Conservation (phyloP, 129 eudicot genomes). For the Artemisia argyi region DNA sequence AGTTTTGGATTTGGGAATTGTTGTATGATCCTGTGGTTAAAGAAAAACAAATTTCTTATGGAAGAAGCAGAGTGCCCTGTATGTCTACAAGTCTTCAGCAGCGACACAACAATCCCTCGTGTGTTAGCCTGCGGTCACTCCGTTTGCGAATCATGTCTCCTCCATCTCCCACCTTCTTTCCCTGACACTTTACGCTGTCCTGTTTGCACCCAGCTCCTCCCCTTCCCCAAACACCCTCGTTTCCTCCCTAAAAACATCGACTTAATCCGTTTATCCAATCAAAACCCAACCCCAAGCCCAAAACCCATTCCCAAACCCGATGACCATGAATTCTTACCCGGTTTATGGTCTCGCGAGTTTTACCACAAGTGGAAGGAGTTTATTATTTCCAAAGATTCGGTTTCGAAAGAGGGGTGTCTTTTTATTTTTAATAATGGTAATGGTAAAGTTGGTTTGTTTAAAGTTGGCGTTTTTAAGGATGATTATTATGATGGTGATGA, state of each 20-base stretch:
- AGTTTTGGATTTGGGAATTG: too few species aligned
- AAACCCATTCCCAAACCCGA: slow-evolving; percentile 16
- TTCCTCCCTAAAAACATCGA: slow-evolving; percentile 90
- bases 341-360: slow-evolving; percentile 58
- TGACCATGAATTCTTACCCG: slow-evolving; percentile 22
- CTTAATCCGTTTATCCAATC: slow-evolving; percentile 54
- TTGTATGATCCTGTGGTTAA: too few species aligned
- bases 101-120: slow-evolving; percentile 56
- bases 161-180: slow-evolving; percentile 54
- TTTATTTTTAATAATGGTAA: background rate
- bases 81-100: slow-evolving; percentile 66
- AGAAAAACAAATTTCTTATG: too few species aligned
- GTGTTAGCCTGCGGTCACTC: slow-evolving; percentile 93
- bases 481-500: slow-evolving; percentile 13
- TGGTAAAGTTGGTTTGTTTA: slow-evolving; percentile 43
- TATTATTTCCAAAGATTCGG: slow-evolving; percentile 37
- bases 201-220: slow-evolving; percentile 71
- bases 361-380: slow-evolving; percentile 56
- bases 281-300: slow-evolving; percentile 9
- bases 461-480: slow-evolving; percentile 33
- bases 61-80: slow-evolving; percentile 58
- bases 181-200: slow-evolving; percentile 75
- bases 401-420: background rate
- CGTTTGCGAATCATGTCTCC: slow-evolving; percentile 61
- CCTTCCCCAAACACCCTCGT: slow-evolving; percentile 42